Percentiles rank a stretch among this genome's conserved stretches.
Evolutionary conservation across 768 basidiomycete genomes (phyloP).

Genomic region (Sporobolomyces phaffii): DNA sequence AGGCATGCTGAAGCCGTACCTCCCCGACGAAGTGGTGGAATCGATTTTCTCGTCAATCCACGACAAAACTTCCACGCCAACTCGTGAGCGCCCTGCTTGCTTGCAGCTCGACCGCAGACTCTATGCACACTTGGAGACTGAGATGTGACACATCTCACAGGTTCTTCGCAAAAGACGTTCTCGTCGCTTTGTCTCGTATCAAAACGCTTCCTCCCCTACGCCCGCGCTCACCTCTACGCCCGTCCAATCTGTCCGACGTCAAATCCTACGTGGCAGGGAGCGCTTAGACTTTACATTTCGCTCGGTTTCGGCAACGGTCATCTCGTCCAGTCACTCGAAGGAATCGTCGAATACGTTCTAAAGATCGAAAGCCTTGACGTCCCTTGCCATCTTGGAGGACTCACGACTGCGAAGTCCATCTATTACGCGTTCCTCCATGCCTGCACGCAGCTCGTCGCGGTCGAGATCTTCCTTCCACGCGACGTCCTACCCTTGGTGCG

Average conservation of each 20-base stretch:
- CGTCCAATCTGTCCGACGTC: not conserved
- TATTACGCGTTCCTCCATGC: not conserved
- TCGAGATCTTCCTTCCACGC: not conserved
- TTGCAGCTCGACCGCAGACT: not conserved
- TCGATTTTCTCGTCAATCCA: not conserved
- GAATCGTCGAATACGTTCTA: not conserved
- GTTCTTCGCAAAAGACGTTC: not conserved
- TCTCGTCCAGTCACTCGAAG: not conserved
- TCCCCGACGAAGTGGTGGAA: not conserved
- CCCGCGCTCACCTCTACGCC: not conserved
- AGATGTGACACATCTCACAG: not conserved
- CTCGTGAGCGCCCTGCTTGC: not conserved
- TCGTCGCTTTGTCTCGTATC: not conserved
- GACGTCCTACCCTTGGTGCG: no score
- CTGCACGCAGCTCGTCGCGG: not conserved
- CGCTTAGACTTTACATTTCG: not conserved
- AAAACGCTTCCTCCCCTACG: conserved; percentile 1
- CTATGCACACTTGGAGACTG: not conserved
- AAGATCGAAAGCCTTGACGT: not conserved
- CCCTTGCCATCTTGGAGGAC: not conserved
- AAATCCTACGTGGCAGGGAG: not conserved
- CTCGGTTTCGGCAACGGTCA: not conserved
- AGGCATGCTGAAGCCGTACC: not conserved
- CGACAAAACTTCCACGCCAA: not conserved
- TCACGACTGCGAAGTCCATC: not conserved